Base-by-base conservation (phyloP, 1,284 basidiomycete species). In the Ceratobasidium sp. region DNA sequence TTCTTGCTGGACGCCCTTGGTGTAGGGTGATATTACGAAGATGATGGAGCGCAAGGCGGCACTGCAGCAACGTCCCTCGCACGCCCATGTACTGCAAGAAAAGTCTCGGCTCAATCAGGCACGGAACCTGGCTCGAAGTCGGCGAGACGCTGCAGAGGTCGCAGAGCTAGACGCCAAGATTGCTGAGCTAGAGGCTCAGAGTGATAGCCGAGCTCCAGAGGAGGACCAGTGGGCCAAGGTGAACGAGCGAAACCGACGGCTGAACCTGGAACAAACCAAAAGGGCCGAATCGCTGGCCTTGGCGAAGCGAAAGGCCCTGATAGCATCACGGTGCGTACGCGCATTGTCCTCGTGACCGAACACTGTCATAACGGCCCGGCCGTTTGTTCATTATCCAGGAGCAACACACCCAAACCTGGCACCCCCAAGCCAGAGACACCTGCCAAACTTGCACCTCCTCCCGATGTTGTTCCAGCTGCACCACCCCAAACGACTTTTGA, bases 171-270 rank as follows among this genome's bases (percentile, higher is more conserved):
- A 92, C 29, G 82, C 79, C 9, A 85, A 92, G 80, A 84, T 95
- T 19, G 86, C 85, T n/a, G 85, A 84, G 49, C 83, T 90, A 2
- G 83, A 82, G n/a, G 39, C 31, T 31, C 48, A 41, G 39, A 69
- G 14, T 29, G 79, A 77, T 54, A 83, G 82, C 59, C 66, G 79
- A 75, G 84, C 85, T 74, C 81, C 84, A 6, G 82, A 84, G 76
- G 84, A 84, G 54, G 89, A 90, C 75, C 83, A 88, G 78, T 86
- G 96, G 39, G 88, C 91, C 22, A 89, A 85, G 80, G 91, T 98
- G 75, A 97, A 96, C 81, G 94, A 96, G 82, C 88, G 94, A 66
- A 97, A 98, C 81, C 87, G 93, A 53, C 88, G 87, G 77, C 89
- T 90, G 59, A 97, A 96, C 75, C 79, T 89, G 76, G 94, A 95